Base-by-base conservation (phyloP, 305 asterid genomes). In the Fraxinus greggii region DNA sequence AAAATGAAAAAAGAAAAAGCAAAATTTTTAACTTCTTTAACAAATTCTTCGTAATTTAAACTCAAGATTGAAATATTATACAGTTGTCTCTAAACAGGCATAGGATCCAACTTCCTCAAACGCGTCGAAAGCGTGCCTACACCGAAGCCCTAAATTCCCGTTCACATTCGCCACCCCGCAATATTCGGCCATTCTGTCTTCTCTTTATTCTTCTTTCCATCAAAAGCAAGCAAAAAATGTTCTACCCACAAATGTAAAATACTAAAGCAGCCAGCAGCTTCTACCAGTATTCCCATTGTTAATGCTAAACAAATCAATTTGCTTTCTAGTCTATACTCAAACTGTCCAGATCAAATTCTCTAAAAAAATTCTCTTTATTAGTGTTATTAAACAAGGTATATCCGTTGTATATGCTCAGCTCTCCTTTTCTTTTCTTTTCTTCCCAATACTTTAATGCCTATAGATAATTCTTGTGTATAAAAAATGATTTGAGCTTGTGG, bases 231-330 rank as follows among this genome's bases (percentile, higher is more conserved):
- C 73, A 65, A 65, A 65, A 65, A 65, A 9, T 9, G 3, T 65
- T 65, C 73, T 65, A 65, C 19, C 19, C 8, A 13, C 73, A 65
- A 65, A 26, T 65, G 73, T 65, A 1, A 26, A 65, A 45, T 67
- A 31, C 73, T 63, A 15, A 74, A 75, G 75, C 85, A 29, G 69
- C 79, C 72, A 73, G 28, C 79, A 38, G 51, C 80, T 51, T 51
- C 79, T 76, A 26, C 79, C 84, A n/a, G 63, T 40, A 69, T 69
- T 69, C 48, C 82, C 87, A 81, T 48, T 87, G 76, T 80, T 85
- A 12, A 5, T 13, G 28, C 5, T n/a, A 1, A 29, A 36, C 12
- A 51, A 23, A 56, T 69, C 79, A 70, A 51, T 85, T 33, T 76
- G 19, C 12, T 33, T 63, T 76, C n/a, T 29, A 80, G 59, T 84